Evolutionary conservation across 2,329 filamentous ascomycete species (phyloP), one percentile per base, ranked within the genome.

Genomic region (Venturia asperata): DNA sequence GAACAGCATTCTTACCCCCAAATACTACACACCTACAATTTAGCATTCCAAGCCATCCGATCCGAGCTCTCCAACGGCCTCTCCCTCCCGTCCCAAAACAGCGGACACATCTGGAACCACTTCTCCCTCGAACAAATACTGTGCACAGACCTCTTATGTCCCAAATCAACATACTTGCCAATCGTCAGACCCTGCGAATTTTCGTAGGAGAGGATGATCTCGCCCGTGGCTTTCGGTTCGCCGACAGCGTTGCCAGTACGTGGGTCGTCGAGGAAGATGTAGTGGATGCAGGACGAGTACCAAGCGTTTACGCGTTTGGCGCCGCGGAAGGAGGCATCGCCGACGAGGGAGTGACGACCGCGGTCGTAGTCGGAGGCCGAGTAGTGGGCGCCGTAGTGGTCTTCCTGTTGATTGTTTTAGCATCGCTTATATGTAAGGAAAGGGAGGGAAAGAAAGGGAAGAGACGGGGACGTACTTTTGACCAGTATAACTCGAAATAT

Each of bases 401-500:
- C 84, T 73, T 86, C 84, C 79, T 64, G 63, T 45, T 6, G 7
- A 11, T 1, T 10, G 47, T 27, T 1, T 52, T 17, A 52, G 47
- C 24, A 52, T 37, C 1, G 13, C 10, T 56, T 6, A 6, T 34
- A n/a, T n/a, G n/a, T n/a, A n/a, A n/a, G n/a, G n/a, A n/a, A n/a
- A n/a, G n/a, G n/a, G 15, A n/a, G 17, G 3, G 6, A 21, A 56
- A 10, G 11, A 37, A 56, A 56, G 30, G 9, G 24, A 3, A 15
- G 67, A 24, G n/a, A 11, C 15, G 47, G 11, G 5, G 17, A 43
- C 19, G 19, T 52, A 37, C 68, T 65, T 85, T 86, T 43, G 85
- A 87, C 88, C 88, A 92, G 74, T 92, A 92, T 1, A 92, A 79
- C 74, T 93, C 90, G 72, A 90, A 92, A 73, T 92, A 92, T 0